Conservation (phyloP, 305 asterid genomes). For the Fraxinus latifolia region DNA sequence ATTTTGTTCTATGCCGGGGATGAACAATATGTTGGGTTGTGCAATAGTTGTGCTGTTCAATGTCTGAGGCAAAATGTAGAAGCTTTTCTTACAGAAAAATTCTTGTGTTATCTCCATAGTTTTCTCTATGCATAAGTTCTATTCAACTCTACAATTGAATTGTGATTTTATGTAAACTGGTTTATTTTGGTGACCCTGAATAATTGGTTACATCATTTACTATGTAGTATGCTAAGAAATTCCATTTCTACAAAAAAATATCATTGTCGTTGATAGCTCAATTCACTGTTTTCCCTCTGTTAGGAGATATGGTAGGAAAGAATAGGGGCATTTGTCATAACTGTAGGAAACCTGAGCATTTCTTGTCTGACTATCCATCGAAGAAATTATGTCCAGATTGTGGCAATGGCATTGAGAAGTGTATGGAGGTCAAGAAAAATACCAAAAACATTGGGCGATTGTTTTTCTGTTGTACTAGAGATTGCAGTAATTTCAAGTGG, state of each 20-base stretch:
- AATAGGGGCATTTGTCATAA: neutral
- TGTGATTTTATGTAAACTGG: neutral
- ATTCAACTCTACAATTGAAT: neutral
- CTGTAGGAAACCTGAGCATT: neutral
- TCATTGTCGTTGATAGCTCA: neutral
- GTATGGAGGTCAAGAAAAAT: neutral
- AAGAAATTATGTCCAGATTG: neutral
- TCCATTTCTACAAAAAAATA: neutral
- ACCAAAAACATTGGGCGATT: neutral
- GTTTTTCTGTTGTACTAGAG: neutral
- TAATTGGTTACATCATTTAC: neutral
- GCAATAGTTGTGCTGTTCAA: neutral
- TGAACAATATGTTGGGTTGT: neutral
- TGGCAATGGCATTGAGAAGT: neutral
- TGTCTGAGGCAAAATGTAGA: neutral
- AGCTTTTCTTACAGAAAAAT: neutral
- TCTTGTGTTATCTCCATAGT: neutral
- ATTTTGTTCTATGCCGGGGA: neutral
- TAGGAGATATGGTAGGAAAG: neutral
- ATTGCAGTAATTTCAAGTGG: neutral
- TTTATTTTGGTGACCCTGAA: neutral
- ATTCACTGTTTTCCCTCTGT: too few relatives aligned
- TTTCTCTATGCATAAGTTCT: neutral
- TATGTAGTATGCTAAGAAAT: neutral
- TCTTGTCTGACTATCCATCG: neutral